A percentile compares a stretch with the other conserved stretches of the same genome.
Evolutionary conservation across 495 filamentous ascomycete species (phyloP).

Genomic region (Haplographium delicatum): DNA sequence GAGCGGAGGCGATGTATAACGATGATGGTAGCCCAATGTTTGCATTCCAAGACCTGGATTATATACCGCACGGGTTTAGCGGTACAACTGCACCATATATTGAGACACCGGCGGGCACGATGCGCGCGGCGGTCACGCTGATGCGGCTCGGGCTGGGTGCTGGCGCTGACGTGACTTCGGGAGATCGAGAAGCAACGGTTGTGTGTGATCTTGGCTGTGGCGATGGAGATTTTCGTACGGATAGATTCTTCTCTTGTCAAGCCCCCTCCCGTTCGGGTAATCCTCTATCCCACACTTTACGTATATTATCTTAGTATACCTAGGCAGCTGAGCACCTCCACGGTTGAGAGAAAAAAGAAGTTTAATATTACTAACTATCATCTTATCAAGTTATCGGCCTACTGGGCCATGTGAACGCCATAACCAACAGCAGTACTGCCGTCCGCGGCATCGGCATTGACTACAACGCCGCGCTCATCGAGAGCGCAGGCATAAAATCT

Average conservation of each 20-base stretch:
- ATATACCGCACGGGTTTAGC: slow-evolving; percentile 8
- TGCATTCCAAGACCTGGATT: slow-evolving; percentile 15
- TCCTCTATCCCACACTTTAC: too few relatives aligned
- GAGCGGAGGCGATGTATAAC: slow-evolving; percentile 6
- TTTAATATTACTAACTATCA: neutral
- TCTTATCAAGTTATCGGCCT: neutral
- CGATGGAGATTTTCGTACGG: slow-evolving; percentile 9
- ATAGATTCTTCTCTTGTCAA: neutral
- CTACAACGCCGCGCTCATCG: slow-evolving; percentile 9
- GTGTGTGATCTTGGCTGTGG: slow-evolving; percentile 16
- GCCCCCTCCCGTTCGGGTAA: neutral
- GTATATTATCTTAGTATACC: too few relatives aligned
- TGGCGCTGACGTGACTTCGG: neutral
- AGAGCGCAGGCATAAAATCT: neutral
- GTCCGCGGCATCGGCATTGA: slow-evolving; percentile 7
- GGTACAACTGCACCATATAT: slow-evolving; percentile 9
- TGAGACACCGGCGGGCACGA: slow-evolving; percentile 6
- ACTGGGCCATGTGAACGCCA: neutral
- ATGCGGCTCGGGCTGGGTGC: slow-evolving; percentile 1
- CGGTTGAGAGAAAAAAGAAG: neutral
- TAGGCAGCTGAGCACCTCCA: neutral
- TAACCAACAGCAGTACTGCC: neutral
- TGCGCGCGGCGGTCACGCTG: slow-evolving; percentile 15
- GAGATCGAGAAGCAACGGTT: neutral
- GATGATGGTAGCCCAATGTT: slow-evolving; percentile 8